Evolutionary conservation across 306 rosid species (phyloP), one percentile per base, ranked within the genome.

Genomic region (Quercus gilva): DNA sequence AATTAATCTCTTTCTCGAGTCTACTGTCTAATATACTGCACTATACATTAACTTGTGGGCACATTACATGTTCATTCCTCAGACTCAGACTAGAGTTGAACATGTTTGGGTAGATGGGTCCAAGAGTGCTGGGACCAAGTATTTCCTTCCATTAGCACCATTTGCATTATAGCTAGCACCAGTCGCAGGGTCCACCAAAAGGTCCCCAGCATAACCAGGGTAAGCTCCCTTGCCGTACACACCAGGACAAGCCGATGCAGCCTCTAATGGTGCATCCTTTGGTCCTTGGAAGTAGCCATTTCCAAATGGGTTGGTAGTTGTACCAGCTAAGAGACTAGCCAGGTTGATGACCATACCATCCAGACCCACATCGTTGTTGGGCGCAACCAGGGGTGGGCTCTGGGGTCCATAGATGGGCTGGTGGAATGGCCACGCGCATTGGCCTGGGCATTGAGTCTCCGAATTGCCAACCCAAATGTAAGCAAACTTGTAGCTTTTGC

Each of bases 401-500:
- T 88, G 90, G 1, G 92, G 89, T 0, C 94, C 97, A 14, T 92
- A 88, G 15, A 90, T 60, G 4, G 93, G 90, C 45, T 85, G 90
- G 67, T 91, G 93, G 75, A 86, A 91, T 0, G 93, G 90, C 96
- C 94, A 92, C 0, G 92, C 92, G 19, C 97, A 92, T 20, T 88
- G 88, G 3, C 94, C 92, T 0, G 94, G 94, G 73, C 97, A 92
- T 5, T 92, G 97, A 2, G 81, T 87, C 74, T 81, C 91, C 0
- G 97, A 90, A 55, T 92, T 88, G 15, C 94, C 97, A 3, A 88
- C 94, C 97, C 94, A 92, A 33, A 88, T 37, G 83, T 90, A 90
- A 20, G 85, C 55, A 10, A 82, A 84, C 25, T 74, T 86, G 59
- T 55, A 51, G 17, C 15, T 74, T 76, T 85, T 89, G 0, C 87